These are phyloP conservation scores for Leptographium wingfieldii DNA, from an alignment of 2,329 filamentous ascomycete species.

Conservation along the genomic window DNA sequence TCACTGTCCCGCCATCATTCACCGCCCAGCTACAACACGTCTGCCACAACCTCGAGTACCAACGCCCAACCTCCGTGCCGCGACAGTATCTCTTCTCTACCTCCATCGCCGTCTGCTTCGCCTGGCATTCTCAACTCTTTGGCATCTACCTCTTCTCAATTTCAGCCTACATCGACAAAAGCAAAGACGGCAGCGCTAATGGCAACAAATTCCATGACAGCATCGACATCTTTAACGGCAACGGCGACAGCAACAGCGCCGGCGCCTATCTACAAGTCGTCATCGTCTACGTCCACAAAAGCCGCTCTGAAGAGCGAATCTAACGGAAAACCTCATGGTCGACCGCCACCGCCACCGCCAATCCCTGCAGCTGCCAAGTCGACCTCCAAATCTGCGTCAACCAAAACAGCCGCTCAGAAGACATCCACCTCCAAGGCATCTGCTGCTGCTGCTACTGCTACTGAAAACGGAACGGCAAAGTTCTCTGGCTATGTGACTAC, in stretches of 20 bases:
- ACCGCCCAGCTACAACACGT: slow-evolving; percentile 13
- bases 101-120: slow-evolving; percentile 19
- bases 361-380: slow-evolving; percentile 19
- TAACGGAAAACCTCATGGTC: slow-evolving; percentile 11
- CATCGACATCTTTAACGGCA: not conserved
- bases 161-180: slow-evolving; percentile 11
- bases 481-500: slow-evolving; percentile 12
- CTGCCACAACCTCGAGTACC: slow-evolving; percentile 11
- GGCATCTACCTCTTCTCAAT: not conserved
- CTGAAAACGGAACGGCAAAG: slow-evolving; percentile 3
- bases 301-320: slow-evolving; percentile 2
- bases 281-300: not conserved
- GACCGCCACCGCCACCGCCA: slow-evolving; percentile 3
- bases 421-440: slow-evolving; percentile 9
- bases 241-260: not conserved
- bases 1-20: slow-evolving; percentile 18
- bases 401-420: slow-evolving; percentile 6
- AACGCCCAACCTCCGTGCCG: slow-evolving; percentile 1
- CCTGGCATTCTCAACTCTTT: slow-evolving; percentile 13
- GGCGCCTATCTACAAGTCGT: not conserved
- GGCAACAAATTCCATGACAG: not conserved
- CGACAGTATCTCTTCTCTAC: slow-evolving; percentile 5
- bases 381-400: slow-evolving; percentile 3
- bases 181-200: not conserved
- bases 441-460: not conserved